Percentiles rank a stretch among this genome's conserved stretches.
Evolutionary conservation across 2,329 filamentous ascomycete species (phyloP).

Genomic region (Neofusicoccum laricinum): DNA sequence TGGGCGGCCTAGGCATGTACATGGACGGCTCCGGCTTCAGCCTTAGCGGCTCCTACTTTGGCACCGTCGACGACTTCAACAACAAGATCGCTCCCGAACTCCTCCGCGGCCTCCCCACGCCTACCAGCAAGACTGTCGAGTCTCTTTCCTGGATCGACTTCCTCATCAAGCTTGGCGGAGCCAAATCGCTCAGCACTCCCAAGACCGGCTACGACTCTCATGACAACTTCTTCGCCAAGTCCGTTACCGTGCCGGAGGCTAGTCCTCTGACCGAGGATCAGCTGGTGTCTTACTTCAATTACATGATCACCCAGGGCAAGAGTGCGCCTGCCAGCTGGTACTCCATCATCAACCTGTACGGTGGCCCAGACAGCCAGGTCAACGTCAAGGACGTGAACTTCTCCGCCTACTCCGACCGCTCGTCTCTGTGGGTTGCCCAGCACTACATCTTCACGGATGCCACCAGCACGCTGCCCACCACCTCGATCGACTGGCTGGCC

Average conservation of each 20-base stretch:
- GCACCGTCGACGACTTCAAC: slow-evolving; percentile 36
- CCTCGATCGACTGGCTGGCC: slow-evolving; percentile 39
- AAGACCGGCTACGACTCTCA: slow-evolving; percentile 35
- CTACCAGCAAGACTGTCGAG: slow-evolving; percentile 24
- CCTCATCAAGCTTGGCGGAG: slow-evolving; percentile 41
- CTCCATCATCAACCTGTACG: slow-evolving; percentile 40
- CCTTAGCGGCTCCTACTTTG: slow-evolving; percentile 42
- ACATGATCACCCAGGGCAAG: slow-evolving; percentile 26
- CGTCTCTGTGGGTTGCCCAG: slow-evolving; percentile 37
- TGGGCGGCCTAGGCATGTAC: slow-evolving; percentile 43
- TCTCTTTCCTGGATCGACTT: slow-evolving; percentile 33
- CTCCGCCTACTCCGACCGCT: slow-evolving; percentile 35
- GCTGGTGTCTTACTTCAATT: slow-evolving; percentile 29
- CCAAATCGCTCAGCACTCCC: slow-evolving; percentile 27
- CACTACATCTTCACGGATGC: slow-evolving; percentile 27
- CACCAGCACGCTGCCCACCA: slow-evolving; percentile 26
- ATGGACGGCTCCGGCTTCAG: slow-evolving; percentile 36
- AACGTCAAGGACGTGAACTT: slow-evolving; percentile 33
- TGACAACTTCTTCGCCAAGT: slow-evolving; percentile 41
- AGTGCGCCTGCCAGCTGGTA: slow-evolving; percentile 27
- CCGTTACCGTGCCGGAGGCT: slow-evolving; percentile 38
- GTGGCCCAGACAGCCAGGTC: slow-evolving; percentile 35
- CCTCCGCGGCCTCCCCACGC: slow-evolving; percentile 33
- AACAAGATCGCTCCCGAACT: slow-evolving; percentile 38
- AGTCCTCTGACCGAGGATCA: slow-evolving; percentile 28